Base-by-base conservation (phyloP, 2,329 filamentous ascomycete genomes). In the Teratosphaeria epicoccoides region DNA sequence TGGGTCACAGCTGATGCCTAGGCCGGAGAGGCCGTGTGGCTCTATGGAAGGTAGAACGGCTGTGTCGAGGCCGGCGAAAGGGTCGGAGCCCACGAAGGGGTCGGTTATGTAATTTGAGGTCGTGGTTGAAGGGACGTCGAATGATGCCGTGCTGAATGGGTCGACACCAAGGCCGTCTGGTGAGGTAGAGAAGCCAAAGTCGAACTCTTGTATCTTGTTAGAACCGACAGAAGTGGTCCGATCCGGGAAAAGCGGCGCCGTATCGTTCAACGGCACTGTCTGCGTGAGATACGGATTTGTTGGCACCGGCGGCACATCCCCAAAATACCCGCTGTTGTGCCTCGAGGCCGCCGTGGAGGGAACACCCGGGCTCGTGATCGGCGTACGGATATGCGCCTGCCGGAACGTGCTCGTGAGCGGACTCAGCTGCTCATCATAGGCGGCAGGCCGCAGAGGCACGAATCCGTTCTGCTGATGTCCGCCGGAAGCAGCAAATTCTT, bases 1-100 rank as follows among this genome's bases (percentile, higher is more conserved):
- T 17, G 64, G 62, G 49, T 67, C 61, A 51, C 63, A 66, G 52
- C 58, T 62, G 54, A 68, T 67, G 23, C 64, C 63, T 12, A 67
- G 56, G 3, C 66, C 66, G 37, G 45, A 28, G n/a, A 55, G 24
- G 43, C 29, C 49, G 25, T 55, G 43, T 14, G 23, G 25, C 43
- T 57, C 55, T 20, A 49, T 55, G 14, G 58, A 51, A 4, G 52
- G 55, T n/a, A 59, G 24, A 9, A 61, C 44, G 20, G 45, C 25
- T 14, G 47, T 50, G 29, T 56, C 53, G 14, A 62, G 47, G 11
- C 49, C 52, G 7, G 49, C 50, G 49, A 63, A 64, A 0, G 61
- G 58, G 26, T 62, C 59, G 9, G 57, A 52, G 17, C 50, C 46
- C 10, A 48, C 37, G 26, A 61, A 59, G 5, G 57, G 50, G 37